Evolutionary conservation across 352 stramenopile species (phyloP).

Genomic region (Phytophthora foliorum): DNA sequence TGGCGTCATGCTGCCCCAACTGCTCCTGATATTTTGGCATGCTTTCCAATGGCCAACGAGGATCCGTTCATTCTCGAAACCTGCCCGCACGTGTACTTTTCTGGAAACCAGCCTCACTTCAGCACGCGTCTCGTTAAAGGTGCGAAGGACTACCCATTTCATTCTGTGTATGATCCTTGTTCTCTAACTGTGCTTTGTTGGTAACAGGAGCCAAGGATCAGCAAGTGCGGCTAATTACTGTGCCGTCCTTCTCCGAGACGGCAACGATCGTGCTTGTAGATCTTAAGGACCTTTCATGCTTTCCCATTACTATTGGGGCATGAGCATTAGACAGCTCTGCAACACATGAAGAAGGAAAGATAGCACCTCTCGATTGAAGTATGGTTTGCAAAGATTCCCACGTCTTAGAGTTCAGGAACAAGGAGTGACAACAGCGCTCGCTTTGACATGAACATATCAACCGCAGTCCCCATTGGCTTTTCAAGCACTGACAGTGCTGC

Average conservation of each 20-base stretch:
- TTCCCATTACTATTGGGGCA: conserved; percentile 63
- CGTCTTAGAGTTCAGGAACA: not conserved
- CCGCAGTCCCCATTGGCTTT: conserved; percentile 16
- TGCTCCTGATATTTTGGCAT: conserved; percentile 92
- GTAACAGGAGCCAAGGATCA: conserved; percentile 49
- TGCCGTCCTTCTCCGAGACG: conserved; percentile 92
- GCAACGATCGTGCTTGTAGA: conserved; percentile 94
- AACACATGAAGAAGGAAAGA: not conserved
- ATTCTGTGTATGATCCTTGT: not conserved
- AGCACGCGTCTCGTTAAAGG: conserved; percentile 76
- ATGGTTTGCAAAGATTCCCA: not conserved
- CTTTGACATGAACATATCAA: not conserved
- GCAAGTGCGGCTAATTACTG: conserved; percentile 84
- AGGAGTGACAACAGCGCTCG: not conserved
- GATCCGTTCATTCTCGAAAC: conserved; percentile 95
- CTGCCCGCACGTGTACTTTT: conserved; percentile 93
- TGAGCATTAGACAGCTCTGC: conserved; percentile 18
- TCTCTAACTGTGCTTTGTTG: conserved; percentile 15
- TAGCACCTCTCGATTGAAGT: too few species aligned
- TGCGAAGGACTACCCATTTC: conserved; percentile 3
- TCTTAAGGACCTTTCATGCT: conserved; percentile 81
- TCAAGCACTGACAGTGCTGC: not conserved
- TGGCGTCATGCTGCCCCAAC: conserved; percentile 95
- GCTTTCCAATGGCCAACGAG: conserved; percentile 90
- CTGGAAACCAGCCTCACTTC: conserved; percentile 92